Percentiles rank a stretch among this genome's conserved stretches.
These are phyloP conservation scores for Neolentinus lepideus DNA, from an alignment of 1,284 basidiomycete species.

Conservation along the genomic window DNA sequence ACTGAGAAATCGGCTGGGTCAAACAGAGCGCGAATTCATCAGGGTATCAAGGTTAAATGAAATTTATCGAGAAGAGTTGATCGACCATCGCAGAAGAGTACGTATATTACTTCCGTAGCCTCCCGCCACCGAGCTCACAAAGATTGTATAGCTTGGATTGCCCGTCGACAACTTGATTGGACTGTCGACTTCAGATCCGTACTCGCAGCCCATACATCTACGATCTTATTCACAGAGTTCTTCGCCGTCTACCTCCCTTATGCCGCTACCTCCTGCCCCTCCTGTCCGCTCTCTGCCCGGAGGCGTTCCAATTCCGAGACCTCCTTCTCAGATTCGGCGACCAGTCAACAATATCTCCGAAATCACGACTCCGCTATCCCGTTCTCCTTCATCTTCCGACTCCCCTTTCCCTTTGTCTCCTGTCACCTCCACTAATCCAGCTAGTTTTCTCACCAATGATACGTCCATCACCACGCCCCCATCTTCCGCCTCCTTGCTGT, in stretches of 20 bases:
- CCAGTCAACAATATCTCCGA: slow-evolving; percentile 34
- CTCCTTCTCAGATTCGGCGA: slow-evolving; percentile 52
- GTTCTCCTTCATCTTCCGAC: slow-evolving; percentile 53
- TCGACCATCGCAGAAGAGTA: slow-evolving; percentile 67
- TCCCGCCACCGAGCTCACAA: neutral
- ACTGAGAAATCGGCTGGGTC: slow-evolving; percentile 52
- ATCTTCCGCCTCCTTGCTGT: slow-evolving; percentile 45
- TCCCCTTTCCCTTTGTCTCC: slow-evolving; percentile 55
- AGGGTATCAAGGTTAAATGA: slow-evolving; percentile 68
- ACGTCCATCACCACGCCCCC: slow-evolving; percentile 63
- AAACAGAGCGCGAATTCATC: slow-evolving; percentile 69
- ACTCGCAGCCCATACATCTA: slow-evolving; percentile 60
- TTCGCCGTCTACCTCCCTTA: slow-evolving; percentile 41
- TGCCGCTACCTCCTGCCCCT: slow-evolving; percentile 22
- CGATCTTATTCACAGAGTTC: slow-evolving; percentile 38
- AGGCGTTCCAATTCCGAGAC: slow-evolving; percentile 64
- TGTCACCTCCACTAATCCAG: slow-evolving; percentile 38
- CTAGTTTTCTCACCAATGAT: slow-evolving; percentile 46
- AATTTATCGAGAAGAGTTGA: slow-evolving; percentile 73
- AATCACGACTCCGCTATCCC: slow-evolving; percentile 49
- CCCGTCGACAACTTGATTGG: slow-evolving; percentile 73
- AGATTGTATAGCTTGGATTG: slow-evolving; percentile 47
- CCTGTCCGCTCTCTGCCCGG: slow-evolving; percentile 24
- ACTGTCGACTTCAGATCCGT: slow-evolving; percentile 46
- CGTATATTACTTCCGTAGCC: slow-evolving; percentile 22